A percentile compares a stretch with the other conserved stretches of the same genome.
These are phyloP conservation scores for Kurtzmaniella quercitrusa DNA, from an alignment of 1,139 yeast genomes.

Conservation along the genomic window DNA sequence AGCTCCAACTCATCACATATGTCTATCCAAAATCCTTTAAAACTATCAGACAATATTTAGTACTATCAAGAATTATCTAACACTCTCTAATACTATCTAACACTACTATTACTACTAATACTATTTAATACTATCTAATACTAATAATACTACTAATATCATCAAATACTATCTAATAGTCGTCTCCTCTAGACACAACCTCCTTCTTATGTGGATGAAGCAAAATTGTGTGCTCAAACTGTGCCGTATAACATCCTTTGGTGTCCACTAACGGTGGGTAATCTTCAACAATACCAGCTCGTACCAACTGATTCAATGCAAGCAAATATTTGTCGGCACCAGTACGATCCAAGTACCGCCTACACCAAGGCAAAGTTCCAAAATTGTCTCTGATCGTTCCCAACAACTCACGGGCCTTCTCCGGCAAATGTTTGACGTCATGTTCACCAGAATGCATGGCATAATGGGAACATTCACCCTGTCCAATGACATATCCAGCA, in stretches of 20 bases:
- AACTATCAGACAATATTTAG: no score
- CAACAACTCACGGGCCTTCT: conserved; percentile 64
- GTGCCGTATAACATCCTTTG: conserved; percentile 90
- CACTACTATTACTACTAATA: no score
- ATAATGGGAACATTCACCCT: conserved; percentile 95
- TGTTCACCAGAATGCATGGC: conserved; percentile 54
- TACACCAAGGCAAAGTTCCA: conserved; percentile 95
- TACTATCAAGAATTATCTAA: no score
- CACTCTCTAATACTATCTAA: no score
- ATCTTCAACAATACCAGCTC: conserved; percentile 82
- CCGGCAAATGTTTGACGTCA: conserved; percentile 46
- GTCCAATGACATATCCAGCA: conserved; percentile 77
- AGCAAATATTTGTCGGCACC: conserved; percentile 90
- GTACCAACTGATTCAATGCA: conserved; percentile 84
- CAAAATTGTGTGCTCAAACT: conserved; percentile 89
- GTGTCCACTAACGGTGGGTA: conserved; percentile 94
- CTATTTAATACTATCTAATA: no score
- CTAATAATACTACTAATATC: no score
- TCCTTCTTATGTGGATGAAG: conserved; percentile 91
- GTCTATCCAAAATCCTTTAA: no score
- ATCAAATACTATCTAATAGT: conserved; percentile 44
- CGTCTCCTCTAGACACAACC: conserved; percentile 93
- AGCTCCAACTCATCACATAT: no score
- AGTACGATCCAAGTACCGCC: conserved; percentile 84
- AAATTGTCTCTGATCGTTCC: conserved; percentile 71